Percentiles rank a stretch among this genome's conserved stretches.
These are phyloP conservation scores for Solanum etuberosum DNA, from an alignment of 257 asterid genomes.

Conservation along the genomic window DNA sequence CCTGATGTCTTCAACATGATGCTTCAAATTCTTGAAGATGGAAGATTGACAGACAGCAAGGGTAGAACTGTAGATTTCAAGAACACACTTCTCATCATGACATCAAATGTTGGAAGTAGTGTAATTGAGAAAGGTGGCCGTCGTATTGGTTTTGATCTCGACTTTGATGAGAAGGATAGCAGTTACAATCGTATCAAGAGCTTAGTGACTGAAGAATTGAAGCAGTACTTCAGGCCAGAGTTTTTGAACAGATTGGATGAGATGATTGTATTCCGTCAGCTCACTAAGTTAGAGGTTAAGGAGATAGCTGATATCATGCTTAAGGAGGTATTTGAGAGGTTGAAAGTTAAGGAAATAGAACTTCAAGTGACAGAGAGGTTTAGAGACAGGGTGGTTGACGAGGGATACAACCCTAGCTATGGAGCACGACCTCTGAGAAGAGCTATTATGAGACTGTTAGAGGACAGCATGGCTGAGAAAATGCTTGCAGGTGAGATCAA, in stretches of 20 bases:
- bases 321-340: conserved; percentile 31
- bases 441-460: conserved; percentile 45
- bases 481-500: conserved; percentile 32
- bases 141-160: conserved; percentile 33
- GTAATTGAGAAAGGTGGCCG: conserved; percentile 31
- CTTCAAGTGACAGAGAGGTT: conserved; percentile 33
- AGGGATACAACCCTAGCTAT: conserved; percentile 41
- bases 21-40: conserved; percentile 63
- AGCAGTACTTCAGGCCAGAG: conserved; percentile 49
- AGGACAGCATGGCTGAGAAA: conserved; percentile 53
- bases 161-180: conserved; percentile 36
- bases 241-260: conserved; percentile 52
- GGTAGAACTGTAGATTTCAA: conserved; percentile 53
- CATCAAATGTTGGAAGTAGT: conserved; percentile 56
- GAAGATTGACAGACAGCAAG: conserved; percentile 45
- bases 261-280: conserved; percentile 43
- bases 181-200: conserved; percentile 30
- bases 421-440: conserved; percentile 60
- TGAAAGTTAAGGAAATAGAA: conserved; percentile 19
- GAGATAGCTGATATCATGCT: conserved; percentile 44
- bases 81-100: conserved; percentile 45
- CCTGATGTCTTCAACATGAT: conserved; percentile 41
- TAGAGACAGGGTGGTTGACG: conserved; percentile 35
- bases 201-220: conserved; percentile 25
- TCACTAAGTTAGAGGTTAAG: conserved; percentile 32